Evolutionary conservation across 2,329 filamentous ascomycete genomes (phyloP).

Genomic region (Penicillium crustosum): DNA sequence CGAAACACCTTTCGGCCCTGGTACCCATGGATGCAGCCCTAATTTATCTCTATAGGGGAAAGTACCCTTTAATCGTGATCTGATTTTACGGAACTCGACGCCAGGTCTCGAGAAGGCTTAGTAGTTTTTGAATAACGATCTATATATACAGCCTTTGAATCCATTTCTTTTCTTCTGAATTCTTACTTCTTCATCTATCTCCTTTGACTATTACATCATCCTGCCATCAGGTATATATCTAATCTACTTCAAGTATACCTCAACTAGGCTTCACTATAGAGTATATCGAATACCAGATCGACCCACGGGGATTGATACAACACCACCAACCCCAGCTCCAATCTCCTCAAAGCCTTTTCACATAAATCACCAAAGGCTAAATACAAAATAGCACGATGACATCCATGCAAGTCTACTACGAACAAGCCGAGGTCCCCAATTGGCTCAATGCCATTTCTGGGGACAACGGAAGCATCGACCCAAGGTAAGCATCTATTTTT

Average conservation of each 20-base stretch:
- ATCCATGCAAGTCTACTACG: not conserved
- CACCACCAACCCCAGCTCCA: not conserved
- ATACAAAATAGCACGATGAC: conserved; percentile 4
- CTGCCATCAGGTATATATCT: not conserved
- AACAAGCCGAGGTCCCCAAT: not conserved
- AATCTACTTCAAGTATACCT: not conserved
- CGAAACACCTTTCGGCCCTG: not conserved
- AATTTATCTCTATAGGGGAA: not conserved
- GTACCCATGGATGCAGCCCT: not conserved
- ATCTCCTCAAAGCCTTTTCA: not conserved
- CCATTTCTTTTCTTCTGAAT: not conserved
- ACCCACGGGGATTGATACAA: not conserved
- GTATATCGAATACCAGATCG: not conserved
- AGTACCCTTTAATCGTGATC: not conserved
- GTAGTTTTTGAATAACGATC: not conserved
- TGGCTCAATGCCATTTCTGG: not conserved
- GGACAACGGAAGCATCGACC: not conserved
- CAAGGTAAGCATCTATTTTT: not conserved
- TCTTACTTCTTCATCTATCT: conserved; percentile 2
- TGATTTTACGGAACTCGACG: not conserved
- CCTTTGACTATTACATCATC: not conserved
- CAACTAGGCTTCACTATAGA: not conserved
- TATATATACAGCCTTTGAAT: not conserved
- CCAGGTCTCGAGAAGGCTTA: not conserved
- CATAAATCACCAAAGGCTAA: not conserved